phyloP scores from a whole-genome alignment of 78 protist species.

The Dictyostelium firmibasis region DNA sequence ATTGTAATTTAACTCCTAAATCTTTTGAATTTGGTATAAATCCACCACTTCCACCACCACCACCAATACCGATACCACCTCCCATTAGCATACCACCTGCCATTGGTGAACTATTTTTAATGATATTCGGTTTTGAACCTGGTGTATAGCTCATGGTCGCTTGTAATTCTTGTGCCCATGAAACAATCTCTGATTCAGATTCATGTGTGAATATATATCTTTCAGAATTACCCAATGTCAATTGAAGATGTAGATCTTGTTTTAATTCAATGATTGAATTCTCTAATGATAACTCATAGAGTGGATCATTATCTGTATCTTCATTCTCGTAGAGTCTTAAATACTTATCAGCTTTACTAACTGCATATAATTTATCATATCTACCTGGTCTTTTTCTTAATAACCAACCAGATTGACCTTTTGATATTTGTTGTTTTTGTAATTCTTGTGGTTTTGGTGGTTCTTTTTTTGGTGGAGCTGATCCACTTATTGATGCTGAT shows the following conservation, averaged over 20 bases:
- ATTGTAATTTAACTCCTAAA: background rate
- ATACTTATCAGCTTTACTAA: background rate
- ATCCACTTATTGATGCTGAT: background rate
- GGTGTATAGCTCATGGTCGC: constrained; percentile 15
- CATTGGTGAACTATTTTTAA: constrained; percentile 8
- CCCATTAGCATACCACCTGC: constrained; percentile 28
- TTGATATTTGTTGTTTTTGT: background rate
- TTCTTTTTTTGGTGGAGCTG: background rate
- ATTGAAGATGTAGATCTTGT: background rate
- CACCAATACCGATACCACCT: background rate
- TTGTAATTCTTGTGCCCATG: constrained; percentile 53
- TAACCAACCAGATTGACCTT: constrained; percentile 29
- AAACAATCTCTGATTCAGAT: constrained; percentile 24
- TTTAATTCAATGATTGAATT: constrained; percentile 47
- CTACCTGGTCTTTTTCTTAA: constrained; percentile 45
- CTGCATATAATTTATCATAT: constrained; percentile 33
- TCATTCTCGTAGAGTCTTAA: constrained; percentile 3
- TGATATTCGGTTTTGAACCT: background rate
- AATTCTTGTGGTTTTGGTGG: background rate
- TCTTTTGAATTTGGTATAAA: constrained; percentile 34
- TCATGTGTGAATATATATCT: constrained; percentile 35
- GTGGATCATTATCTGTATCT: background rate
- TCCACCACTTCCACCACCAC: background rate
- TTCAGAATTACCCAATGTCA: constrained; percentile 45
- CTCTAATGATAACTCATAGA: constrained; percentile 26